Evolutionary conservation across 2,329 filamentous ascomycete genomes (phyloP).

Genomic region (Epichloe coenophiala): DNA sequence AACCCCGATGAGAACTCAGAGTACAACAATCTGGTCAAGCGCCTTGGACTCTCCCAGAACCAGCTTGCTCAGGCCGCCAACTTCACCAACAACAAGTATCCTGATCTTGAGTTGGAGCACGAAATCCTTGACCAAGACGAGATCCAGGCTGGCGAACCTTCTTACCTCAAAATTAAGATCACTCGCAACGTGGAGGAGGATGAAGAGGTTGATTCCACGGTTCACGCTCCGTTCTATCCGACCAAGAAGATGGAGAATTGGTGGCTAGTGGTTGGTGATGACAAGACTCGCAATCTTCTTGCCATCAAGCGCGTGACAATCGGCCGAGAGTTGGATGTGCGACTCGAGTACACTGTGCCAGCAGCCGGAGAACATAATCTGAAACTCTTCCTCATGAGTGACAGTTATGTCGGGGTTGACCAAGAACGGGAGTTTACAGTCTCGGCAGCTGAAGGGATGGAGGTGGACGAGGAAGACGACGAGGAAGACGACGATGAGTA

Average conservation of each 20-base stretch:
- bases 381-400: slow-evolving; percentile 90
- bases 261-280: slow-evolving; percentile 95
- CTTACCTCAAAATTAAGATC: slow-evolving; percentile 73
- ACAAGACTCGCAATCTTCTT: slow-evolving; percentile 72
- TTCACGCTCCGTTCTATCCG: slow-evolving; percentile 93
- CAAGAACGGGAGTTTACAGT: slow-evolving; percentile 86
- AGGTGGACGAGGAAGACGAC: slow-evolving; percentile 79
- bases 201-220: slow-evolving; percentile 62
- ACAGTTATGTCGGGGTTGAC: slow-evolving; percentile 93
- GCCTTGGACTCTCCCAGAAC: slow-evolving; percentile 62
- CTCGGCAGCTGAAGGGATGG: slow-evolving; percentile 81
- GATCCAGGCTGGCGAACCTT: slow-evolving; percentile 66
- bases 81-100: slow-evolving; percentile 95
- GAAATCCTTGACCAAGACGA: slow-evolving; percentile 69
- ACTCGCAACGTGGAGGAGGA: slow-evolving; percentile 64
- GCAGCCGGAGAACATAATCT: slow-evolving; percentile 72
- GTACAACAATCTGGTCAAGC: slow-evolving; percentile 63
- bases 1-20: slow-evolving; percentile 84
- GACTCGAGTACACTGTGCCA: slow-evolving; percentile 79
- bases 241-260: slow-evolving; percentile 89
- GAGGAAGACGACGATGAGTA: slow-evolving; percentile 42
- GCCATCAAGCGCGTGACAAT: slow-evolving; percentile 94
- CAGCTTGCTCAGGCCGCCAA: slow-evolving; percentile 81
- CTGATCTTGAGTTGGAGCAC: slow-evolving; percentile 84
- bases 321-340: slow-evolving; percentile 60